phyloP scores from a whole-genome alignment of 176 grass and related monocot species.

The Phragmites australis region DNA sequence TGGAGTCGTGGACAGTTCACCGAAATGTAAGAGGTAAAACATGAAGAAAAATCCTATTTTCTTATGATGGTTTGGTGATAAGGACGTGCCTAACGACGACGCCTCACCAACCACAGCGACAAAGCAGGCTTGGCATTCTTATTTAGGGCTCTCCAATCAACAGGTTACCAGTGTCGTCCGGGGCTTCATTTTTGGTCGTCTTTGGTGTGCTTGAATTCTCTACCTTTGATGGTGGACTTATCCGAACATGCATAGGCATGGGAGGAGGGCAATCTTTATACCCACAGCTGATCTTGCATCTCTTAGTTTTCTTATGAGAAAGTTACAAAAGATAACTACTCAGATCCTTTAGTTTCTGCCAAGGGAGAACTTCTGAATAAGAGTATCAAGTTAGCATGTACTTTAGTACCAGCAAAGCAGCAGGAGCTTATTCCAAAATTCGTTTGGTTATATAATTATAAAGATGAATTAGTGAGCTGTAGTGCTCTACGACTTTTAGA shows the following conservation, averaged over 20 bases:
- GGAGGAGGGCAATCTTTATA: neutral
- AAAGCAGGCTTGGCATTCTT: slow-evolving; percentile 27
- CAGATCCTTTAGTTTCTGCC: neutral
- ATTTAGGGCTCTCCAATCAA: slow-evolving; percentile 14
- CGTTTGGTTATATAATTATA: neutral
- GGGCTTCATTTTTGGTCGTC: neutral
- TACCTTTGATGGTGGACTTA: neutral
- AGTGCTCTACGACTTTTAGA: slow-evolving; percentile 22
- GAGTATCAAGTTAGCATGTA: neutral
- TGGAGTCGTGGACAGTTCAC: slow-evolving; percentile 40
- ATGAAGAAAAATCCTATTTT: neutral
- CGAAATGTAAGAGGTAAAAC: neutral
- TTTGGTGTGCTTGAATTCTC: slow-evolving; percentile 22
- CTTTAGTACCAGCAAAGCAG: neutral
- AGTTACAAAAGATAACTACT: neutral
- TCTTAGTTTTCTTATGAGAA: neutral
- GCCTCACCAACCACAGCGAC: slow-evolving; percentile 44
- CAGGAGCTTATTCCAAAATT: neutral
- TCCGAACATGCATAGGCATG: neutral
- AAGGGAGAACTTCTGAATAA: neutral
- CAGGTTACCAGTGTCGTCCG: neutral
- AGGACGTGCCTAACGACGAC: slow-evolving; percentile 42
- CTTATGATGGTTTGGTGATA: slow-evolving; percentile 33
- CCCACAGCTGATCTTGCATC: neutral
- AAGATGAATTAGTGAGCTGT: neutral